Conservation (phyloP, 495 filamentous ascomycete species). For the Stereocaulon alpinum region DNA sequence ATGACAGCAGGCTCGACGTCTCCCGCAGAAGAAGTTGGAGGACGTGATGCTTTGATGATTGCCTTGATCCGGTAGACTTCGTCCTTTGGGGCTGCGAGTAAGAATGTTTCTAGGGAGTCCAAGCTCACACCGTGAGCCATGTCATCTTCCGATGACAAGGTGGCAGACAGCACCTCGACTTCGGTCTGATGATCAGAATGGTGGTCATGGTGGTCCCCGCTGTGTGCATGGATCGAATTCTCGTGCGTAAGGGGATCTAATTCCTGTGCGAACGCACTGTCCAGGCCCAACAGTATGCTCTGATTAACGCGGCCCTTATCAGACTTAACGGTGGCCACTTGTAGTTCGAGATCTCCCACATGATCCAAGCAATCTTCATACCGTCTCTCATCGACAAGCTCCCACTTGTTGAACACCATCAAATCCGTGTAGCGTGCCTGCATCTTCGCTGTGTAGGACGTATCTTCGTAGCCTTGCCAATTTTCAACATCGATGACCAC, state of each 20-base stretch:
- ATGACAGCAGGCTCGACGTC: slow-evolving; percentile 25
- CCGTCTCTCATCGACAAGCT: slow-evolving; percentile 53
- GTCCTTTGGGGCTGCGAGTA: slow-evolving; percentile 68
- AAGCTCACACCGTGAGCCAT: slow-evolving; percentile 43
- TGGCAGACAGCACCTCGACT: slow-evolving; percentile 79
- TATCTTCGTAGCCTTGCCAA: slow-evolving; percentile 92
- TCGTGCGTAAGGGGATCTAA: slow-evolving; percentile 28
- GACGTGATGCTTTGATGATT: slow-evolving; percentile 49
- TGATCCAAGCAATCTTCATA: slow-evolving; percentile 78
- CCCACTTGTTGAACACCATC: slow-evolving; percentile 96
- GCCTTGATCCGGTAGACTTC: slow-evolving; percentile 95
- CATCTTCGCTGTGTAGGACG: slow-evolving; percentile 72
- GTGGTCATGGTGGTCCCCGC: slow-evolving; percentile 34
- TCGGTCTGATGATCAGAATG: slow-evolving; percentile 60
- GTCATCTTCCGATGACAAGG: slow-evolving; percentile 38
- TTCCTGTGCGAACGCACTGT: slow-evolving; percentile 61
- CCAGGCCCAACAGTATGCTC: slow-evolving; percentile 75
- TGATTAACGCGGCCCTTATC: slow-evolving; percentile 63
- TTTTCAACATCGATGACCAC: slow-evolving; percentile 95
- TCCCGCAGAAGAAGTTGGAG: slow-evolving; percentile 52
- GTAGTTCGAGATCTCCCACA: slow-evolving; percentile 74
- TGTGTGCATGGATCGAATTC: slow-evolving; percentile 7
- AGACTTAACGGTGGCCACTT: slow-evolving; percentile 62
- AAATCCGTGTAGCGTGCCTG: slow-evolving; percentile 88
- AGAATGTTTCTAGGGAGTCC: slow-evolving; percentile 51